Base-by-base conservation (phyloP, 495 filamentous ascomycete genomes). In the Penicillium roqueforti region DNA sequence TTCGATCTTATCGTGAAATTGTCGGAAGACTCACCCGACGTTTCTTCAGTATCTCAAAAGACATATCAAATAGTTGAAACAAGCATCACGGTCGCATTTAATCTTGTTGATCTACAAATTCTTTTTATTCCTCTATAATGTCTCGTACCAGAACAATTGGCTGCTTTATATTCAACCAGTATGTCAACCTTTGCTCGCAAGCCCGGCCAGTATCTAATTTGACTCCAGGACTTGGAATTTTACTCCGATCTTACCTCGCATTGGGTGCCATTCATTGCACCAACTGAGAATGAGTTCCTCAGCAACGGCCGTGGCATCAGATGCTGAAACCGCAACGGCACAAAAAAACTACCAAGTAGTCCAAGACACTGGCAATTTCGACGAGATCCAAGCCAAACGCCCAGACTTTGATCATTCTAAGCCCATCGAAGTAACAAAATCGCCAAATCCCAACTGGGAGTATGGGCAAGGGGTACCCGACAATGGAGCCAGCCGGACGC, bases 391-490 rank as follows among this genome's bases (percentile, higher is more conserved):
- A 74, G 76, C 78, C 46, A 76, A 77, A 13, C 81, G 91, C 1
- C 83, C 83, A 1, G 72, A 79, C 56, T 95, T 83, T 73, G 50
- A 68, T 23, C 61, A 70, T 6, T 53, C 68, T 26, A 72, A 70
- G 28, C 60, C 66, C 28, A 78, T 86, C 62, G 71, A 80, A 56
- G 81, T 80, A 58, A 92, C 84, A 10, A 81, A 91, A 60, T 87
- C 88, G 1, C 77, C 80, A 1, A 69, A 82, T 14, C 89, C 91
- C 0, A 56, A 77, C 25, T 96, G 91, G 91, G 76, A 80, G 22
- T 77, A 81, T 47, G 91, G 91, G 1, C 61, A 77, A 11, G 90
- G 91, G 48, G 81, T 83, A 18, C 88, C 86, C 61, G 70, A 83
- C 53, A 63, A 68, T 22, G 75, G 72, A 8, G 68, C 68, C 52